Evolutionary conservation across 2,329 filamentous ascomycete species (phyloP).

Genomic region (Ophioceras dolichostomum): DNA sequence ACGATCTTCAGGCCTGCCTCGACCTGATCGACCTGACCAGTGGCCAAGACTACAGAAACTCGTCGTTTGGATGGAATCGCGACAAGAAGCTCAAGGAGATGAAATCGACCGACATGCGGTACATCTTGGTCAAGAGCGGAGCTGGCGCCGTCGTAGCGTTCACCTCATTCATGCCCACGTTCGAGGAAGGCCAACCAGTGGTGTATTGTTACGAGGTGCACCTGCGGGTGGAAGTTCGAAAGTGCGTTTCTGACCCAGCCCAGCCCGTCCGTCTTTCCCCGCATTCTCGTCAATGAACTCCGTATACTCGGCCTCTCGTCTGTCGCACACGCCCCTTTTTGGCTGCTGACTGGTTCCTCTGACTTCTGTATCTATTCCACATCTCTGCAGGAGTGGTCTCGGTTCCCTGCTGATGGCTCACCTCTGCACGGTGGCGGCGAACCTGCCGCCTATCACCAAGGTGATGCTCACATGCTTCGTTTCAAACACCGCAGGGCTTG

Average conservation of each 20-base stretch:
- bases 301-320: not conserved
- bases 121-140: conserved; percentile 42
- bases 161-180: conserved; percentile 59
- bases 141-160: conserved; percentile 34
- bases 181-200: conserved; percentile 52
- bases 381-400: conserved; percentile 41
- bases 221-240: conserved; percentile 20
- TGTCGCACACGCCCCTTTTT: too few species aligned
- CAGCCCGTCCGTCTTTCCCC: too few species aligned
- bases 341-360: too few species aligned
- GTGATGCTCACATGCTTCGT: conserved; percentile 65
- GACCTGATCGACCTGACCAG: conserved; percentile 51
- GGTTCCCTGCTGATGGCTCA: conserved; percentile 46
- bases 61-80: conserved; percentile 51
- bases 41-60: conserved; percentile 48
- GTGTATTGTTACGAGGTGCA: conserved; percentile 75
- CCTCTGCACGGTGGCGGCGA: conserved; percentile 37
- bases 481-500: conserved; percentile 36
- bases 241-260: not conserved
- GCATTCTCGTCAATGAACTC: not conserved
- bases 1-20: conserved; percentile 41
- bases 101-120: conserved; percentile 53
- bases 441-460: conserved; percentile 45
- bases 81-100: conserved; percentile 54
- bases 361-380: too few species aligned